These are phyloP conservation scores for Pachyrhizus erosus DNA, from an alignment of 306 rosid genomes.

Conservation along the genomic window DNA sequence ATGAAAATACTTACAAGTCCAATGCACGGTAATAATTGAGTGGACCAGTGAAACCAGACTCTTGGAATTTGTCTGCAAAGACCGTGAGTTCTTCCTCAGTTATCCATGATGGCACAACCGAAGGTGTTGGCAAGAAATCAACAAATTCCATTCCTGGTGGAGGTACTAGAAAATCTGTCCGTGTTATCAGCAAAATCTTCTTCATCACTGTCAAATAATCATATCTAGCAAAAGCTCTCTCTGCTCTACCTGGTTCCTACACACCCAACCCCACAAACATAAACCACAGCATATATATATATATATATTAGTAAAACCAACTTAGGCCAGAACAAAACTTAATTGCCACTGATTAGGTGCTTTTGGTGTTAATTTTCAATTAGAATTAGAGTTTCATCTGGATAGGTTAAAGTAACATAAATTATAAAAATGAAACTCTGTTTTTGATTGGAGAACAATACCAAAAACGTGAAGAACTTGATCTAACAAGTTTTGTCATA, in stretches of 20 bases:
- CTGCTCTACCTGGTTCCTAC: conserved; percentile 86
- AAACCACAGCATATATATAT: background rate
- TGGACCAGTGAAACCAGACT: conserved; percentile 83
- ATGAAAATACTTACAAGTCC: conserved; percentile 64
- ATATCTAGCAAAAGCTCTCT: conserved; percentile 79
- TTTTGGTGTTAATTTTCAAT: background rate
- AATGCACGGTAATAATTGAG: conserved; percentile 78
- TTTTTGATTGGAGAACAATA: background rate
- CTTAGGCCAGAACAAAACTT: background rate
- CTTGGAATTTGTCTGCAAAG: conserved; percentile 74
- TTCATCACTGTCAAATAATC: conserved; percentile 77
- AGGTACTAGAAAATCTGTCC: conserved; percentile 41
- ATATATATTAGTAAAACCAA: background rate
- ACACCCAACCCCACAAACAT: conserved; percentile 35
- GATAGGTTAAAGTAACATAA: background rate
- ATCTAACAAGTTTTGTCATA: background rate
- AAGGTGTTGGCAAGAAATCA: conserved; percentile 72
- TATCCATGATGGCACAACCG: conserved; percentile 70
- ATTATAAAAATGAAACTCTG: background rate
- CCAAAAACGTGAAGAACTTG: background rate
- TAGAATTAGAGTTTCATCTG: background rate
- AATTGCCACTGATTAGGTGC: background rate
- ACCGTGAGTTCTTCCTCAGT: conserved; percentile 73
- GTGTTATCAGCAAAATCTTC: conserved; percentile 57
- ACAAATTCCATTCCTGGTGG: conserved; percentile 74